A percentile compares a stretch with the other conserved stretches of the same genome.
Evolutionary conservation across 1,284 basidiomycete genomes (phyloP).

Genomic region (Puccinia polysora): DNA sequence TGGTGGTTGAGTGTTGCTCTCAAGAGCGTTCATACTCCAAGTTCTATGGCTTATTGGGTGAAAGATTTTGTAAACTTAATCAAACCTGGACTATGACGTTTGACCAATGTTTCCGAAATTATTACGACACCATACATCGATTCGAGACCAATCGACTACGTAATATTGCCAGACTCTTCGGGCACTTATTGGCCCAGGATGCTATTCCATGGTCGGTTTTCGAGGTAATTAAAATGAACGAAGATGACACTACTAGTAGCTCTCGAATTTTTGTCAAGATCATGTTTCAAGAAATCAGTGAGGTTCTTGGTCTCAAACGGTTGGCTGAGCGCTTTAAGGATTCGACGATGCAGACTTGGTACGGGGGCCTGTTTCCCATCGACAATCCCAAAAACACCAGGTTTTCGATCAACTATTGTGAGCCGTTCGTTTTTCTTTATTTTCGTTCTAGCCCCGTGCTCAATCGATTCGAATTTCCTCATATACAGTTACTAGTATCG

Average conservation of each 20-base stretch:
- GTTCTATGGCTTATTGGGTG: constrained; percentile 92
- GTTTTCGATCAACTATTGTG: constrained; percentile 90
- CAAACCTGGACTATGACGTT: constrained; percentile 85
- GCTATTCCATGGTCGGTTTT: constrained; percentile 83
- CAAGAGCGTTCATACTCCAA: constrained; percentile 95
- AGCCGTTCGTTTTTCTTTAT: constrained; percentile 7
- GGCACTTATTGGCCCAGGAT: constrained; percentile 78
- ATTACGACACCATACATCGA: constrained; percentile 94
- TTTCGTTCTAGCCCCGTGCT: neutral
- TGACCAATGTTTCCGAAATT: constrained; percentile 79
- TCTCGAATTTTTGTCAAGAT: constrained; percentile 98
- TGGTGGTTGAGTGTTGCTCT: constrained; percentile 99
- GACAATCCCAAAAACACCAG: constrained; percentile 94
- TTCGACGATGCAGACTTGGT: constrained; percentile 60
- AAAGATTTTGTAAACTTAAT: constrained; percentile 93
- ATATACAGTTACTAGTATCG: constrained; percentile 67
- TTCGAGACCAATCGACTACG: constrained; percentile 97
- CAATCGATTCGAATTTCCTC: neutral
- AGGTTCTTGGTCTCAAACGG: constrained; percentile 79
- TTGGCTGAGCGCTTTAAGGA: constrained; percentile 82
- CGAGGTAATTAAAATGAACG: constrained; percentile 82
- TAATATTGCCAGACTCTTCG: constrained; percentile 95
- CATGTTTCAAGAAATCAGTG: constrained; percentile 87
- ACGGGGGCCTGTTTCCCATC: constrained; percentile 83
- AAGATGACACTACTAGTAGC: constrained; percentile 93